Evolutionary conservation across 1,284 basidiomycete species (phyloP).

Genomic region (Heterobasidion annosum): DNA sequence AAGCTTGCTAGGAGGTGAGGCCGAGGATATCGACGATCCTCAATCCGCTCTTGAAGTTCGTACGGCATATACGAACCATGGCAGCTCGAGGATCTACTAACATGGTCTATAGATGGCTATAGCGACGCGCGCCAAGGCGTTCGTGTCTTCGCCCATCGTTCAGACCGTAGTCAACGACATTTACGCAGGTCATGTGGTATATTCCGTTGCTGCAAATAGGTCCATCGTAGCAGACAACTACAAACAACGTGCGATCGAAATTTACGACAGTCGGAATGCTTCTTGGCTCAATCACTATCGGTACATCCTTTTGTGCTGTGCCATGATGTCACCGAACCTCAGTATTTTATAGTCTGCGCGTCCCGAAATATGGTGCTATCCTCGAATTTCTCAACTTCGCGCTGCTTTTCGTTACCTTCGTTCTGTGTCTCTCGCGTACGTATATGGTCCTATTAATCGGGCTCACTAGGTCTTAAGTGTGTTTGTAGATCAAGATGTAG

Average conservation of each 20-base stretch:
- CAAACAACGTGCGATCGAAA: conserved; percentile 64
- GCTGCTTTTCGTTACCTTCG: conserved; percentile 58
- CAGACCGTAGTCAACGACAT: conserved; percentile 82
- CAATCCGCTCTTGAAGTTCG: conserved; percentile 76
- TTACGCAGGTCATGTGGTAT: conserved; percentile 65
- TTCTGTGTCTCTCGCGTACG: conserved; percentile 66
- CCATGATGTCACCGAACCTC: neutral
- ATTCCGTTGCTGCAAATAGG: conserved; percentile 53
- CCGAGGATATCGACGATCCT: conserved; percentile 48
- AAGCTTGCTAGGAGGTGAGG: conserved; percentile 35
- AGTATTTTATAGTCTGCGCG: conserved; percentile 46
- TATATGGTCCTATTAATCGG: neutral
- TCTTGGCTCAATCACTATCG: conserved; percentile 82
- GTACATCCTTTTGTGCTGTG: conserved; percentile 19
- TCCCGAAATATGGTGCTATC: conserved; percentile 73
- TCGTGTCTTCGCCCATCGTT: conserved; percentile 71
- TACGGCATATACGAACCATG: conserved; percentile 3
- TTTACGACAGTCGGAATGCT: conserved; percentile 65
- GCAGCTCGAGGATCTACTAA: neutral
- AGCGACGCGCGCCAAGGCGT: conserved; percentile 69
- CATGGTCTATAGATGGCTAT: conserved; percentile 64
- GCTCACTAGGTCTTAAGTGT: neutral
- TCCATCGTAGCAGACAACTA: conserved; percentile 83
- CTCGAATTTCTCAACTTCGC: conserved; percentile 76
- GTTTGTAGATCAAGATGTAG: conserved; percentile 43